Base-by-base conservation (phyloP, 78 protist species). In the Speleostelium caveatum region DNA sequence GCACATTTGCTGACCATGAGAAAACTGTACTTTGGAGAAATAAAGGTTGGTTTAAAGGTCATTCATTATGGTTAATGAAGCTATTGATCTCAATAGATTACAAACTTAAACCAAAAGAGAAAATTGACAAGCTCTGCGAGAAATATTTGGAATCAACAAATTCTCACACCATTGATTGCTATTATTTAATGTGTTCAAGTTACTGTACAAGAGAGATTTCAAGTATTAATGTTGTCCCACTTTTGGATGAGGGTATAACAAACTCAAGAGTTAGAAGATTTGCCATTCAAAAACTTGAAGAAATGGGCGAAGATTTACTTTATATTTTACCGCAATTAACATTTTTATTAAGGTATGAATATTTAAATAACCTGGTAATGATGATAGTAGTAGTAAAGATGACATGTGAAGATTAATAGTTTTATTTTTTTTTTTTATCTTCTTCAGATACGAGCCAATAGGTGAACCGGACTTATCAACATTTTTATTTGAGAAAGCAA, bases 11-110 rank as follows among this genome's bases (percentile, higher is more conserved):
- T 12, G 45, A 17, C 2, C 68, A 35, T 33, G 93, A 86, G 33
- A 59, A 14, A 38, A 8, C n/a, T 12, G 76, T 63, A 42, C 85
- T 86, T 0, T 86, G 93, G 93, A 55, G 93, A 61, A 86, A 86
- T 32, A 71, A 66, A 41, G 33, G 24, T 3, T 75, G 36, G 14
- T 65, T 86, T 19, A 63, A 56, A 56, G 65, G 85, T 12, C 93
- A 86, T 61, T 86, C 87, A 36, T 24, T 68, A n/a, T 86, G 93
- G 93, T 39, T 73, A 12, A 28, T 76, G 10, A 76, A 76, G 16
- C 49, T 86, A 26, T 12, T 86, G 19, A 61, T 38, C 7, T 76
- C 87, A 41, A 86, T 86, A 0, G 83, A 73, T 14, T 86, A 75
- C 36, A 55, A 32, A 45, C 6, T 14, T 10, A 45, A 45, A 45